Evolutionary conservation across 345 rosid species (phyloP), one percentile per base, ranked within the genome.

Genomic region (Aethionema arabicum): DNA sequence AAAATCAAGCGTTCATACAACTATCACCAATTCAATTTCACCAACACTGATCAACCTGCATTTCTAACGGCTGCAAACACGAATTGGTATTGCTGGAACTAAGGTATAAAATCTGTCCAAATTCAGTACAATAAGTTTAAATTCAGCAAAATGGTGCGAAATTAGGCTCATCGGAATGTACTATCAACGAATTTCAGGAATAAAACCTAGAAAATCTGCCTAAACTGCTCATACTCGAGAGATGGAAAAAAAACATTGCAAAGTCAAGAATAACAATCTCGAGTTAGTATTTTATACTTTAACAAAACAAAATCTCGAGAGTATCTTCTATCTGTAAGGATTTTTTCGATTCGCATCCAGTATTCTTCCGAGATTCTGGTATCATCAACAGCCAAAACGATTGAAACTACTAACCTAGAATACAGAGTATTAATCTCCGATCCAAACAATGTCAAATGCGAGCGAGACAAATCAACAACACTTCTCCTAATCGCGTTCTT

Each of bases 161-260:
- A 21, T 21, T 21, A 21, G 2, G 27, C 27, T 21, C 27, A 48
- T 48, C 14, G 14, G 7, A 27, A 8, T 14, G 4, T 5, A 1
- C 6, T 35, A 35, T 0, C 56, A 32, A 9, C 52, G 44, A 59
- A 3, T 42, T n/a, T 32, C 32, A 11, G 14, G 8, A 42, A 11
- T 37, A 7, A 51, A 59, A 52, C 52, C 59, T 68, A 44, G 52
- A 52, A 43, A 52, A 33, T 46, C 7, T 3, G 39, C 30, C 13
- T 42, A 52, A 51, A 42, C 51, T 4, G 58, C 71, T n/a, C 30
- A 49, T 36, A 54, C 27, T 42, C 11, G 16, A 11, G 31, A 69
- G 12, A 40, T 61, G 12, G n/a, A 21, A 16, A 44, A 44, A 43
- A 33, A 41, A 32, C 30, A 48, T 49, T 10, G 16, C 35, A 3